phyloP scores from a whole-genome alignment of 2,329 filamentous ascomycete genomes.

The Zasmidium citrigriseum region DNA sequence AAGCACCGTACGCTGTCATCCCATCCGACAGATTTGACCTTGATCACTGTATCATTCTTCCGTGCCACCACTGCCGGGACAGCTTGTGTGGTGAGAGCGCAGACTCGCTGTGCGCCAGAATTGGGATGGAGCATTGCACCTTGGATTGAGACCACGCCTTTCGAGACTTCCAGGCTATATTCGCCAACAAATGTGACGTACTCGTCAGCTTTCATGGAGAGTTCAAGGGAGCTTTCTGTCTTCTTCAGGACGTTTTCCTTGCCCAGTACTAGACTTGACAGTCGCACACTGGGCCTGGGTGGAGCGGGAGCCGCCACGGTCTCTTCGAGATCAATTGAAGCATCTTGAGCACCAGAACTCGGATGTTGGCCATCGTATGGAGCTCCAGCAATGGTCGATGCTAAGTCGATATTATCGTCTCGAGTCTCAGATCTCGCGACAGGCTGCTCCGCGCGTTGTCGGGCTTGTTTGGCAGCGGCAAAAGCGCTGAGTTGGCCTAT shows the following conservation, averaged over 20 bases:
- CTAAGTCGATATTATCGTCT: slow-evolving; percentile 6
- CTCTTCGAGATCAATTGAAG: background rate
- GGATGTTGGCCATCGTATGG: slow-evolving; percentile 22
- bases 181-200: slow-evolving; percentile 57
- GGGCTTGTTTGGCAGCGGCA: slow-evolving; percentile 30
- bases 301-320: background rate
- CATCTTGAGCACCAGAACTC: background rate
- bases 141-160: slow-evolving; percentile 65
- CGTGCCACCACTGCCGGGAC: slow-evolving; percentile 63
- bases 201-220: slow-evolving; percentile 31
- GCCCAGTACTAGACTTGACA: slow-evolving; percentile 6
- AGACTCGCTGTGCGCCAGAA: slow-evolving; percentile 52
- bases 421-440: background rate
- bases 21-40: slow-evolving; percentile 49
- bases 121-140: slow-evolving; percentile 60
- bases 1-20: slow-evolving; percentile 45
- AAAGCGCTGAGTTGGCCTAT: slow-evolving; percentile 35
- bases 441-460: slow-evolving; percentile 8
- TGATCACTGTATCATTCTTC: slow-evolving; percentile 54
- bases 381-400: slow-evolving; percentile 18
- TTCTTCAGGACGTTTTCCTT: slow-evolving; percentile 19
- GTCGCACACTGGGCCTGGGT: background rate
- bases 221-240: slow-evolving; percentile 17
- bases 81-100: slow-evolving; percentile 69
- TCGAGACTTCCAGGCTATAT: slow-evolving; percentile 63